These are phyloP conservation scores for Colletotrichum sublineola DNA, from an alignment of 2,329 filamentous ascomycete species.

Conservation along the genomic window DNA sequence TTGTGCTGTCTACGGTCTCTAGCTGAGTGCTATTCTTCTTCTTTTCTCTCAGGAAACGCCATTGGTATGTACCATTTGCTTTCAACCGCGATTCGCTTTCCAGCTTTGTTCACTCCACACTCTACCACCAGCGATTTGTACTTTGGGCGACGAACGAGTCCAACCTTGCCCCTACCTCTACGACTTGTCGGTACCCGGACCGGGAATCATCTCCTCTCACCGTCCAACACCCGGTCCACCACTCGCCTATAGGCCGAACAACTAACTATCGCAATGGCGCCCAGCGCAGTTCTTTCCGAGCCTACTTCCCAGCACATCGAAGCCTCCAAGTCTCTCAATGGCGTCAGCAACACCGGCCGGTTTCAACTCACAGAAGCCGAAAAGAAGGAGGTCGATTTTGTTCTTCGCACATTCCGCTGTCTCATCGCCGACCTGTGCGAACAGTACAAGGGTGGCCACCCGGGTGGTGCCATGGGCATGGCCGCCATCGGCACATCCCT, in stretches of 20 bases:
- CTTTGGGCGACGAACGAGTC: neutral
- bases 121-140: neutral
- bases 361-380: conserved; percentile 34
- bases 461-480: conserved; percentile 72
- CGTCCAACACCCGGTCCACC: neutral
- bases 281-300: conserved; percentile 35
- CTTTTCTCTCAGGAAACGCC: no score
- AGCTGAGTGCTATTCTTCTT: no score
- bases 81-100: neutral
- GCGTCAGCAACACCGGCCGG: conserved; percentile 8
- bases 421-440: conserved; percentile 78
- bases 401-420: conserved; percentile 71
- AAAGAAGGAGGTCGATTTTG: conserved; percentile 46
- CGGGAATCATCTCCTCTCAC: conserved; percentile 10
- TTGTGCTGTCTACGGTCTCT: no score
- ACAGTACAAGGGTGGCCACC: conserved; percentile 78
- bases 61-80: neutral
- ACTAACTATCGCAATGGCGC: conserved; percentile 32
- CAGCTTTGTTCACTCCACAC: neutral
- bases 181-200: conserved; percentile 3
- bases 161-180: conserved; percentile 1
- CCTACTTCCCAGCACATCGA: conserved; percentile 30
- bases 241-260: neutral
- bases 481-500: conserved; percentile 71
- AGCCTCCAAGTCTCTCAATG: conserved; percentile 32